Evolutionary conservation across 1,139 yeast genomes (phyloP), one percentile per base, ranked within the genome.

Genomic region (Eremothecium cymbalariae): DNA sequence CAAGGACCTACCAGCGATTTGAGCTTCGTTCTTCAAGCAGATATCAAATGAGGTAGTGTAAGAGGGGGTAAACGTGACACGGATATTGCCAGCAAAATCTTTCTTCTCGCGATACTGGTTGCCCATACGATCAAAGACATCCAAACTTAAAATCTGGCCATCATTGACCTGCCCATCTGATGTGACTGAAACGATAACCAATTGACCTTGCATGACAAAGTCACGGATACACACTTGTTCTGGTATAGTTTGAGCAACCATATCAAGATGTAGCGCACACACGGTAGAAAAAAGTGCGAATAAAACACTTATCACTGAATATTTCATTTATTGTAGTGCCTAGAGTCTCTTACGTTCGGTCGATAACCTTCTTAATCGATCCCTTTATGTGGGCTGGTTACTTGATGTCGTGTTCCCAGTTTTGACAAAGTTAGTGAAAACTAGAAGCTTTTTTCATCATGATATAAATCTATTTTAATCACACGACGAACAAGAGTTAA

Each of bases 1-100:
- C 45, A 71, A 53, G 31, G 64, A 50, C 39, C 62, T 60, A 6
- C 63, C 63, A 35, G 59, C 61, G 33, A 59, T 56, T 21, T 62
- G 58, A 40, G 72, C 69, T 36, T 65, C 59, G 60, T 90, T 90
- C 44, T 78, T 81, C 63, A 90, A 83, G 62, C 98, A 90, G 34
- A 90, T 75, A 59, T 90, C 97, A 57, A 90, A 76, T 2, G 94
- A 84, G 25, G 93, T 82, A 44, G 82, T 77, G 31, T 78, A 70
- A 53, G 79, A 84, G 20, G 94, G 77, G 33, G 93, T 84, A 64
- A 90, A 88, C 2, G 93, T 88, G 41, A 83, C 73, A 50, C 74
- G 73, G 35, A 72, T 67, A 8, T 67, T 67, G 24, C 88, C 94
- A 14, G 74, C 76, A 45, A 75, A 62, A 51, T 78, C 78, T 46